A percentile compares a stretch with the other conserved stretches of the same genome.
These are phyloP conservation scores for Coemansia reversa DNA, from an alignment of 192 early-diverging fungal species.

Conservation along the genomic window DNA sequence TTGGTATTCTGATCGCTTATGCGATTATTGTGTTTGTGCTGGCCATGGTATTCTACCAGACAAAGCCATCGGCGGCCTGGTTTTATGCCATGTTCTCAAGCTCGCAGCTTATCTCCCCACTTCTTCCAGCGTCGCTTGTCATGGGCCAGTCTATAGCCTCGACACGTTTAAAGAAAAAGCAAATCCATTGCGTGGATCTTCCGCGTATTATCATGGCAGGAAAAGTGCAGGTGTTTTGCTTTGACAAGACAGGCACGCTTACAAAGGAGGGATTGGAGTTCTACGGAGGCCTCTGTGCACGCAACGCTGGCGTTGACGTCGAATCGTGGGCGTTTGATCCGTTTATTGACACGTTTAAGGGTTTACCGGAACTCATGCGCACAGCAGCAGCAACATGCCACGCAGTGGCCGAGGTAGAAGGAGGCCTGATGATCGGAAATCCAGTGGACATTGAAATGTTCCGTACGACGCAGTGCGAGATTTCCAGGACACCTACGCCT, in stretches of 20 bases:
- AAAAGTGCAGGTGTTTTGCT: constrained; percentile 65
- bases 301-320: constrained; percentile 16
- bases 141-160: constrained; percentile 62
- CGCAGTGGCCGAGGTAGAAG: constrained; percentile 55
- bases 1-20: constrained; percentile 46
- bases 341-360: constrained; percentile 12
- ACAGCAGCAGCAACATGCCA: constrained; percentile 58
- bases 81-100: constrained; percentile 69
- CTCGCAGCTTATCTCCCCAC: constrained; percentile 66
- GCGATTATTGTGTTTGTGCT: constrained; percentile 44
- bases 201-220: constrained; percentile 61
- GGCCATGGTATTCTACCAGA: constrained; percentile 45
- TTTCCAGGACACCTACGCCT: constrained; percentile 13
- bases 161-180: constrained; percentile 54
- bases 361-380: constrained; percentile 19
- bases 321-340: constrained; percentile 8
- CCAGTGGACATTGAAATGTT: constrained; percentile 72
- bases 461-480: constrained; percentile 38
- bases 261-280: constrained; percentile 67
- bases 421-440: constrained; percentile 59
- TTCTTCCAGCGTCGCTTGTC: constrained; percentile 63
- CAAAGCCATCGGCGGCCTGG: constrained; percentile 57
- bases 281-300: constrained; percentile 43
- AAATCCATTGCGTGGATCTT: constrained; percentile 64
- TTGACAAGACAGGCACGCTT: constrained; percentile 69